Evolutionary conservation across 169 alveolate species (phyloP).

Genomic region (Amoebophrya sp.): DNA sequence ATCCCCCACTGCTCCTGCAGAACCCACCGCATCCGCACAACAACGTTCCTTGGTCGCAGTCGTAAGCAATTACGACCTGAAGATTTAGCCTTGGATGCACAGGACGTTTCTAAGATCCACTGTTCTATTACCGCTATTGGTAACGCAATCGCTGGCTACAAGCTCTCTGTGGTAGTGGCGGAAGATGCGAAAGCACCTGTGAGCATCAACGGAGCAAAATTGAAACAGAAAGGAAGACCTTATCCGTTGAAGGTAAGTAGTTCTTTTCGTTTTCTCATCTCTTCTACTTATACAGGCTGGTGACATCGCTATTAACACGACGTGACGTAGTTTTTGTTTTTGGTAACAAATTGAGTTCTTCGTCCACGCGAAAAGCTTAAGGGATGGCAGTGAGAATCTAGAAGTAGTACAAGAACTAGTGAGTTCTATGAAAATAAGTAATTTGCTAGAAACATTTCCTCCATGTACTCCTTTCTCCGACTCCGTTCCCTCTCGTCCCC

Average conservation of each 20-base stretch:
- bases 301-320: neutral
- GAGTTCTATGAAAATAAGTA: too few species aligned
- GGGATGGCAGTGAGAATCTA: too few species aligned
- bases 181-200: neutral
- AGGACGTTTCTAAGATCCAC: constrained; percentile 16
- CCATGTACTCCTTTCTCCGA: too few species aligned
- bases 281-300: neutral
- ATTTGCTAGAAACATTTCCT: neutral
- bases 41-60: neutral
- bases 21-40: neutral
- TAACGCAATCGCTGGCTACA: constrained; percentile 1
- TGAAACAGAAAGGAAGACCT: neutral
- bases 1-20: neutral
- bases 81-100: neutral
- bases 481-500: too few species aligned
- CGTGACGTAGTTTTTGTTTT: neutral
- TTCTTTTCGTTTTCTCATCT: neutral
- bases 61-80: neutral
- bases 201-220: neutral
- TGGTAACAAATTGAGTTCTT: neutral
- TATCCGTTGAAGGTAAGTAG: neutral
- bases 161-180: neutral
- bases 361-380: too few species aligned
- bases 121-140: neutral
- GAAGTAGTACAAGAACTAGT: too few species aligned